A percentile compares a stretch with the other conserved stretches of the same genome.
Conservation (phyloP, 192 early-diverging fungal species). For the Coemansia brasiliensis region DNA sequence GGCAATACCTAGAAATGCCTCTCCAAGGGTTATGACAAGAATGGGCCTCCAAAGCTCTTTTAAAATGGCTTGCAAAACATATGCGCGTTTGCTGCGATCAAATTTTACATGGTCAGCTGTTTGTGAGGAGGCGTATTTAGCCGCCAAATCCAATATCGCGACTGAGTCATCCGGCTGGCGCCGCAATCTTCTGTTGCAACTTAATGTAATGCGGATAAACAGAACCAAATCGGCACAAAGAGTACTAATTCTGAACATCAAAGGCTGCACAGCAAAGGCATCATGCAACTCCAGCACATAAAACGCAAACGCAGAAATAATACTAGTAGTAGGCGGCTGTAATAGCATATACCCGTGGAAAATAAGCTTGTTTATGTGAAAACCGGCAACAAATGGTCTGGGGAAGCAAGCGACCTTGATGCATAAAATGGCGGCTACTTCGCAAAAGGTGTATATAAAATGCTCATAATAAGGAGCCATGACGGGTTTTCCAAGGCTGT, state of each 20-base stretch:
- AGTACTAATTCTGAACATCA: background rate
- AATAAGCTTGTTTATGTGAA: constrained; percentile 3
- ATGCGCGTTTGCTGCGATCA: background rate
- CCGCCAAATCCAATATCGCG: background rate
- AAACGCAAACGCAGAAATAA: background rate
- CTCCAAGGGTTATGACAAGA: background rate
- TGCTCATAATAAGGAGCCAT: background rate
- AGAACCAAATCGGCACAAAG: background rate
- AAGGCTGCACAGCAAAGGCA: background rate
- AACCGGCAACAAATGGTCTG: background rate
- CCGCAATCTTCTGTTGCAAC: background rate
- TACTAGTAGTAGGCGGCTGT: background rate
- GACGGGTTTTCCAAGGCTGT: background rate
- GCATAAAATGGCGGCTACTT: background rate
- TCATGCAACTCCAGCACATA: background rate
- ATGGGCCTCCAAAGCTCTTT: background rate
- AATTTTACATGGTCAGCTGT: background rate
- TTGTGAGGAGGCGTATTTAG: background rate
- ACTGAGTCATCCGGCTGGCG: background rate
- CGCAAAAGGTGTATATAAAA: background rate
- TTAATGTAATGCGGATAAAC: background rate
- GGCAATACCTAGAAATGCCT: constrained; percentile 5
- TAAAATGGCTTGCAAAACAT: constrained; percentile 13
- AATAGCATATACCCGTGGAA: background rate
- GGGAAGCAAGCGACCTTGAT: constrained; percentile 1